Conservation (phyloP, 495 filamentous ascomycete genomes). For the Hypoxylon lenormandii region DNA sequence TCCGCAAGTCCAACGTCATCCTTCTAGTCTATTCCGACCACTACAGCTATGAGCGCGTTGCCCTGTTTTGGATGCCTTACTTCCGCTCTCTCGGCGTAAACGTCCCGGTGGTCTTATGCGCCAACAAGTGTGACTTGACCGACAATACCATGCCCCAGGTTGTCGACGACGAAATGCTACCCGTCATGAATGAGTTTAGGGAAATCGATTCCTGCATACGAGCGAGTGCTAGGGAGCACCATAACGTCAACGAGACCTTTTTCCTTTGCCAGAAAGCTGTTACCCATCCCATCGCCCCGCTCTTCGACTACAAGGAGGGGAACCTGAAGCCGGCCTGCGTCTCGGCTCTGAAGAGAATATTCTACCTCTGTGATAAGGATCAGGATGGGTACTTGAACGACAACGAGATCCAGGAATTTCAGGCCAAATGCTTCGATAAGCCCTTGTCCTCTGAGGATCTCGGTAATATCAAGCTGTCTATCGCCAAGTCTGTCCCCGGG, state of each 20-base stretch:
- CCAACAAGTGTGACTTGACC: conserved; percentile 92
- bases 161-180: conserved; percentile 96
- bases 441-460: conserved; percentile 80
- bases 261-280: conserved; percentile 99
- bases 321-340: conserved; percentile 88
- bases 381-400: conserved; percentile 95
- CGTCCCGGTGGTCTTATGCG: conserved; percentile 95
- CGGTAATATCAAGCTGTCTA: conserved; percentile 85
- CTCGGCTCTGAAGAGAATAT: conserved; percentile 85
- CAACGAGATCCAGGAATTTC: conserved; percentile 88
- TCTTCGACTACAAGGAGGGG: conserved; percentile 94
- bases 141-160: conserved; percentile 80
- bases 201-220: conserved; percentile 98
- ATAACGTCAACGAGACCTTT: conserved; percentile 96
- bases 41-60: conserved; percentile 97
- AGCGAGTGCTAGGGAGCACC: conserved; percentile 91
- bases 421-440: conserved; percentile 90
- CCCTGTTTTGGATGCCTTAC: conserved; percentile 96
- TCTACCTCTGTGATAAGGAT: conserved; percentile 95
- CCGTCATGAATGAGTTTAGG: conserved; percentile 97
- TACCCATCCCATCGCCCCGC: conserved; percentile 93
- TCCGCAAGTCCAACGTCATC: conserved; percentile 95
- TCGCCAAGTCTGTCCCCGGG: conserved; percentile 73
- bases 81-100: conserved; percentile 97
- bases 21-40: conserved; percentile 97